phyloP scores from a whole-genome alignment of 1,139 yeast genomes.

The Taphrina pruni region DNA sequence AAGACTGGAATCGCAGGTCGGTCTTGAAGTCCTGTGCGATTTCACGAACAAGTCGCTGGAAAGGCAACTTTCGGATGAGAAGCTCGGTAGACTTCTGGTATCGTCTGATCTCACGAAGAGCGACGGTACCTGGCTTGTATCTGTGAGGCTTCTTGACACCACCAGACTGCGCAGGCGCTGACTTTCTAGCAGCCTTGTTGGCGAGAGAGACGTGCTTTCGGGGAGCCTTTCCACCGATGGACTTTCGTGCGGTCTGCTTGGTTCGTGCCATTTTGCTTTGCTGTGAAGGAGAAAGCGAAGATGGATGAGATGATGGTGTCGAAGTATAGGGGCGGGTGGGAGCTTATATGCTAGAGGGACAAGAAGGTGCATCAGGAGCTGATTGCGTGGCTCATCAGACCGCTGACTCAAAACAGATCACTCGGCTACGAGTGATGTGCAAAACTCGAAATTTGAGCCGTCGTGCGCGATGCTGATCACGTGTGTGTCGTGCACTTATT shows the following conservation, averaged over 20 bases:
- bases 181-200: constrained; percentile 98
- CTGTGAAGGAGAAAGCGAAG: constrained; percentile 15
- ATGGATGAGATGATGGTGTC: constrained; percentile 10
- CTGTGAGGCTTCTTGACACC: constrained; percentile 99
- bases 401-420: not conserved
- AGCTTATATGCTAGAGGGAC: constrained; percentile 12
- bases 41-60: constrained; percentile 98
- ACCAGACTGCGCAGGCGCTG: constrained; percentile 82
- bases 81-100: constrained; percentile 98
- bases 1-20: constrained; percentile 96
- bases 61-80: constrained; percentile 95
- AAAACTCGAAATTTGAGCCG: constrained; percentile 16
- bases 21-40: constrained; percentile 98
- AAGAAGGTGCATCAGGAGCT: constrained; percentile 15
- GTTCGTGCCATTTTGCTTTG: constrained; percentile 75
- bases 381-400: constrained; percentile 1
- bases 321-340: constrained; percentile 1
- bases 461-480: constrained; percentile 9
- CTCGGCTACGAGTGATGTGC: constrained; percentile 27
- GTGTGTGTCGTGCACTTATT: constrained; percentile 18
- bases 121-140: constrained; percentile 99
- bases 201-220: constrained; percentile 87
- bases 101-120: constrained; percentile 99
- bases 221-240: constrained; percentile 99
- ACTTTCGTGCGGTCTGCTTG: constrained; percentile 97